Evolutionary conservation across 2,329 filamentous ascomycete genomes (phyloP), one percentile per base, ranked within the genome.

Genomic region (Pseudocercospora crystallina): DNA sequence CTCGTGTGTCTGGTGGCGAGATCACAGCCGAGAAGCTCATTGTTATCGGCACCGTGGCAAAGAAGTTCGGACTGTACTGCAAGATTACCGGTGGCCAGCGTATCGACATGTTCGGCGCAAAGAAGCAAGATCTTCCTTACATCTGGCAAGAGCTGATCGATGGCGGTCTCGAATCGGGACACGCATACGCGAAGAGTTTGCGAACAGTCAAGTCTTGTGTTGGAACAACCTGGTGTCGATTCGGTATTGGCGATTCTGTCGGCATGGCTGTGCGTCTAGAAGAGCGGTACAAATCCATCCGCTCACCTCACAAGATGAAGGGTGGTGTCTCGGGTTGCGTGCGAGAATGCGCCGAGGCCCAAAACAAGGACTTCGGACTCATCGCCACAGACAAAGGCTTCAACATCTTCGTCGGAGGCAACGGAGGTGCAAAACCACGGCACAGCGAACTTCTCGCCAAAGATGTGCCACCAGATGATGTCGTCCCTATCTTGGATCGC

Each of bases 61-160:
- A 88, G 74, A 86, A 92, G 67, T 95, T 89, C 65, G 80, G 80
- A 32, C 75, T 96, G 5, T 96, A 96, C 73, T 90, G 85, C 65
- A 96, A 96, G 72, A 95, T 96, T 66, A 96, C 90, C 0, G 90
- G 90, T 48, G 90, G 88, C 1, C 90, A 96, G 71, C 83, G 90
- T 49, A 95, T 96, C 65, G 90, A 96, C 69, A 82, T 96, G 84
- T 96, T 96, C 64, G 90, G 90, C 35, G 90, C 90, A 0, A 85
- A 84, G 71, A 95, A 95, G 72, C 87, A 94, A 59, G 89, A 96
- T 67, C 77, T 96, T 13, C 77, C 88, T 2, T 79, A 80, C 11
- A 96, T 96, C 61, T 96, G 90, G 90, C 80, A 81, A 37, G 81
- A 84, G 60, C 78, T 96, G 2, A 81, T 95, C 8, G 84, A 88